Evolutionary conservation across 805 yeast species (phyloP).

Genomic region (Tetrapisispora phaffii): DNA sequence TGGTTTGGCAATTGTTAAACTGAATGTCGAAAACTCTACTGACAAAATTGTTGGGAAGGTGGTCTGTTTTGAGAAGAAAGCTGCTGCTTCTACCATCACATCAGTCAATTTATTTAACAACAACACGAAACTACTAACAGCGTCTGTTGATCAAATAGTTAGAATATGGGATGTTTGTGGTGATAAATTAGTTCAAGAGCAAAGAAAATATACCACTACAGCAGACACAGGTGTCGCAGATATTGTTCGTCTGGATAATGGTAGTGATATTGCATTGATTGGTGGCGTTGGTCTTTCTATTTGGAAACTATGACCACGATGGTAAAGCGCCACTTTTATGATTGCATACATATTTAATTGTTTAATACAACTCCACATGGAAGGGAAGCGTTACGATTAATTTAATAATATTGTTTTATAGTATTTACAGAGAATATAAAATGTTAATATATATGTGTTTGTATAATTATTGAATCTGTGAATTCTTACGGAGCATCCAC

Average conservation of each 20-base stretch:
- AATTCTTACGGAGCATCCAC: no score
- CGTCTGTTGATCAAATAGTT: constrained; percentile 78
- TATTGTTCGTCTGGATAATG: constrained; percentile 23
- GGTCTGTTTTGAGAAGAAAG: constrained; percentile 36
- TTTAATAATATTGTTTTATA: neutral
- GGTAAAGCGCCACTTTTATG: no score
- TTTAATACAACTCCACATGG: no score
- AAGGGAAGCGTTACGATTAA: neutral
- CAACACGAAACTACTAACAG: constrained; percentile 37
- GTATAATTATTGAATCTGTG: no score
- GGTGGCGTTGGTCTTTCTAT: constrained; percentile 81
- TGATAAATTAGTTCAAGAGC: constrained; percentile 23
- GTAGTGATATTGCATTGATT: constrained; percentile 34
- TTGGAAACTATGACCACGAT: constrained; percentile 28
- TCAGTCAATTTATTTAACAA: constrained; percentile 36
- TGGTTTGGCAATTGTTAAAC: constrained; percentile 40
- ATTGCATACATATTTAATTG: no score
- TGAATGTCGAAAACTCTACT: constrained; percentile 24
- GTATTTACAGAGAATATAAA: constrained; percentile 2
- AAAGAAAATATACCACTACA: constrained; percentile 58
- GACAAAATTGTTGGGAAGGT: constrained; percentile 17
- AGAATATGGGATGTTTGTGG: constrained; percentile 47
- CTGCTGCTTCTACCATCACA: constrained; percentile 85
- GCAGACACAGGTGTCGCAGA: constrained; percentile 84
- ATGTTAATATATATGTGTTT: neutral